Percentiles rank a stretch among this genome's conserved stretches.
Conservation (phyloP, 768 basidiomycete species). For the Psilocybe azurescens region DNA sequence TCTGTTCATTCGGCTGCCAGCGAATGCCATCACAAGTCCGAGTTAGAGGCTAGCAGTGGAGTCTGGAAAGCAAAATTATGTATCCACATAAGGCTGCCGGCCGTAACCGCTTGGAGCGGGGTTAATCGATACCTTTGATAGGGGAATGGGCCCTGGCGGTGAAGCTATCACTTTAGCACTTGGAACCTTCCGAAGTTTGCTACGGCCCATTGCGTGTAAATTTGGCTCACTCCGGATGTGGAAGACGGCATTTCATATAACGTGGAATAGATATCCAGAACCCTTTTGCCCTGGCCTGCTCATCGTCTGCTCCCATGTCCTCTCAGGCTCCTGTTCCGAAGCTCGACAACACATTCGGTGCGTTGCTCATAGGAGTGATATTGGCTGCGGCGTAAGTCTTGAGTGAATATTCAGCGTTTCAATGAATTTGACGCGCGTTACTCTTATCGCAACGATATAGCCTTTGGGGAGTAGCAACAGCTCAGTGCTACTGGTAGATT, state of each 20-base stretch:
- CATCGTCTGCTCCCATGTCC: background rate
- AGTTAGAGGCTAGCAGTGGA: too few relatives aligned
- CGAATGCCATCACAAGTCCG: too few relatives aligned
- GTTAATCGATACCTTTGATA: too few relatives aligned
- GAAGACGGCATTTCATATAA: background rate
- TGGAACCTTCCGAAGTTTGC: too few relatives aligned
- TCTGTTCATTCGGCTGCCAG: too few relatives aligned
- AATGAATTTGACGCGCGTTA: too few relatives aligned
- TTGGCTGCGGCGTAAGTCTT: background rate
- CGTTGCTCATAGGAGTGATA: background rate
- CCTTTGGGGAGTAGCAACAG: background rate
- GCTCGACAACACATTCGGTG: background rate
- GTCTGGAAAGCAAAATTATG: too few relatives aligned
- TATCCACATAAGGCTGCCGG: too few relatives aligned
- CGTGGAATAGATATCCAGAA: background rate
- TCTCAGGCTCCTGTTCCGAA: background rate
- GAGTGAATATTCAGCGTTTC: too few relatives aligned
- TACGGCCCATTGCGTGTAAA: background rate
- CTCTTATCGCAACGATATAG: background rate
- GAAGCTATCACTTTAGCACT: too few relatives aligned
- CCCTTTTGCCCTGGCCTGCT: background rate
- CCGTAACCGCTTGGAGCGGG: too few relatives aligned
- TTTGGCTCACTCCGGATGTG: background rate
- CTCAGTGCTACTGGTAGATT: background rate
- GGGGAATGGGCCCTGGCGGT: too few relatives aligned